A percentile compares a stretch with the other conserved stretches of the same genome.
phyloP scores from a whole-genome alignment of 495 filamentous ascomycete genomes.

The Penicillium canariense region DNA sequence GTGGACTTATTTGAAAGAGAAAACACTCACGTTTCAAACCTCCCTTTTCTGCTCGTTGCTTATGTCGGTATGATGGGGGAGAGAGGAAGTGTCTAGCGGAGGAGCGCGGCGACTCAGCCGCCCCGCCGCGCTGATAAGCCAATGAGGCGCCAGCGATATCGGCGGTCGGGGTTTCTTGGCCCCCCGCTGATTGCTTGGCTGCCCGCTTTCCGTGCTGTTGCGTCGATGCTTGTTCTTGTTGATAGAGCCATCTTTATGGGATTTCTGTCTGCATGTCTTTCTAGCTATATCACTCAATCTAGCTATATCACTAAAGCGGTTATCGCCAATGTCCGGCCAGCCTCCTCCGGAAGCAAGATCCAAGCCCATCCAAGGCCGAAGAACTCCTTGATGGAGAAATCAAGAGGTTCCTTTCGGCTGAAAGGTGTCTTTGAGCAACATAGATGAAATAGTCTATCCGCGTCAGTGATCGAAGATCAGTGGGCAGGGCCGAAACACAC shows the following conservation, averaged over 20 bases:
- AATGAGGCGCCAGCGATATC: neutral
- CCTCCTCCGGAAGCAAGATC: constrained; percentile 22
- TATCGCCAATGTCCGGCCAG: constrained; percentile 16
- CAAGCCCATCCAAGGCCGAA: constrained; percentile 44
- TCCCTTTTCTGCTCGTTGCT: constrained; percentile 1
- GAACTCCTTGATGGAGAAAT: constrained; percentile 56
- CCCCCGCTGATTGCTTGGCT: neutral
- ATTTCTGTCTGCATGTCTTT: neutral
- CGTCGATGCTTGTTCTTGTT: neutral
- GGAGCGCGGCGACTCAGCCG: constrained; percentile 12
- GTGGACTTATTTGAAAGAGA: neutral
- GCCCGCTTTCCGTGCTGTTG: too few relatives aligned
- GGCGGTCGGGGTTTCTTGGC: neutral
- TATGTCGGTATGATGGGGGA: neutral
- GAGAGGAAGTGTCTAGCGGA: constrained; percentile 7
- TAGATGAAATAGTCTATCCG: constrained; percentile 38
- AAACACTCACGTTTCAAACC: neutral
- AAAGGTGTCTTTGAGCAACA: constrained; percentile 37
- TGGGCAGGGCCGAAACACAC: neutral
- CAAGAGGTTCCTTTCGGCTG: constrained; percentile 52
- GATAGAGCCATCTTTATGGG: neutral
- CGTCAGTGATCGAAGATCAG: neutral
- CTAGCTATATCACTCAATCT: neutral
- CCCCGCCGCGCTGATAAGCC: neutral
- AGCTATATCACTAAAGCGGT: constrained; percentile 3